Base-by-base conservation (phyloP, 2,329 filamentous ascomycete species). In the Coniochaeta prunicola region DNA sequence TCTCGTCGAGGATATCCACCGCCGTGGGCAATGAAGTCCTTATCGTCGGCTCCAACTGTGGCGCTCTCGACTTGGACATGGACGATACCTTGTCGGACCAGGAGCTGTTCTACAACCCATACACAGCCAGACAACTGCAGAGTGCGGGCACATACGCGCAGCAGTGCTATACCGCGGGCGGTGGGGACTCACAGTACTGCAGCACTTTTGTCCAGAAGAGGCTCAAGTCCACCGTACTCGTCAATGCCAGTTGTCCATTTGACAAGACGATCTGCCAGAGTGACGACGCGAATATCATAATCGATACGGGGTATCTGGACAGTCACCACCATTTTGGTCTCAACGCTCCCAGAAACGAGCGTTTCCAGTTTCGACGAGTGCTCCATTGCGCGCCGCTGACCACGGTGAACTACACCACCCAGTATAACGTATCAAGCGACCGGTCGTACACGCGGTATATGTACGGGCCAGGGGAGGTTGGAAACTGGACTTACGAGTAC, bases 291-390 rank as follows among this genome's bases (percentile, higher is more conserved):
- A 63, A 63, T 40, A 4, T 63, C 28, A 24, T 59, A 7, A 30
- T 63, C 5, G 59, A 63, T 19, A 63, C 59, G 4, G 61, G 61
- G 8, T 42, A 55, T 28, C 53, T 63, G 9, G 58, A 61, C 48
- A 61, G 58, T 50, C 56, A 63, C 38, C 31, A 24, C 10, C 56
- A 63, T 24, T 42, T 63, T n/a, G 61, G 61, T 3, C 33, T 61
- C 48, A 63, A 63, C 54, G 36, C 61, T 2, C 59, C 58, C 19
- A 40, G 57, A 13, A 30, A 59, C 24, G 21, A 57, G 8, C 61
- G 61, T 6, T 57, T 61, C 30, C 53, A 53, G 54, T 36, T 38
- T 30, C 48, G 61, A 12, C 31, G 42, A 15, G 56, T 62, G 8
- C 21, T 60, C 2, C 58, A 57, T 19, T 61, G 59, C 28, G 59